Percentiles rank a stretch among this genome's conserved stretches.
Conservation (phyloP, 2,329 filamentous ascomycete species). For the Trichoderma asperellum region DNA sequence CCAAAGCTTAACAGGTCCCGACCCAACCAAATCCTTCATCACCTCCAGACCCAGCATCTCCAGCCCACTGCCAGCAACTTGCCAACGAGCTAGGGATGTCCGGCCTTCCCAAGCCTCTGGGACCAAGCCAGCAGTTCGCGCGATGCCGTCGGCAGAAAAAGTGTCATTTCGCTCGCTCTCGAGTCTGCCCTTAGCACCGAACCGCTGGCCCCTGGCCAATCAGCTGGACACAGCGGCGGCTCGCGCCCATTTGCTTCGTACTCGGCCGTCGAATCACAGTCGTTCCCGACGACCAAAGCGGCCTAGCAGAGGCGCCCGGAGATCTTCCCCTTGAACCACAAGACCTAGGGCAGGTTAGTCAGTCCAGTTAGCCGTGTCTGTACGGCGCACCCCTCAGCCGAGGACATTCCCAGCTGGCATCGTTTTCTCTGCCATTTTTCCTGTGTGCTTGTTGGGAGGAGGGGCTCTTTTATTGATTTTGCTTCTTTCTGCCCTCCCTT, state of each 20-base stretch:
- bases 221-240: conserved; percentile 21
- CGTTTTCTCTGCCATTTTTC: background rate
- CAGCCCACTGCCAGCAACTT: conserved; percentile 10
- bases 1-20: conserved; percentile 28
- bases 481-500: background rate
- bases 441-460: background rate
- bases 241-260: conserved; percentile 18
- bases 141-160: conserved; percentile 9
- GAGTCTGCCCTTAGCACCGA: conserved; percentile 20
- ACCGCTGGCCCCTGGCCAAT: conserved; percentile 22
- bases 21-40: conserved; percentile 22
- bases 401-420: background rate
- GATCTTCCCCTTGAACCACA: conserved; percentile 28
- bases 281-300: conserved; percentile 28
- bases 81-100: conserved; percentile 17
- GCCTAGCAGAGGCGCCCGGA: conserved; percentile 31
- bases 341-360: conserved; percentile 13
- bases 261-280: conserved; percentile 28
- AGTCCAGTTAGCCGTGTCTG: conserved; percentile 14
- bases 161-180: conserved; percentile 9
- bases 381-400: conserved; percentile 19
- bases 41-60: conserved; percentile 21
- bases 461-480: background rate
- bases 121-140: conserved; percentile 23
- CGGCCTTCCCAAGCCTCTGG: conserved; percentile 22